A percentile compares a stretch with the other conserved stretches of the same genome.
Evolutionary conservation across 108 stramenopile genomes (phyloP).

Genomic region (Skeletonema menzelii): DNA sequence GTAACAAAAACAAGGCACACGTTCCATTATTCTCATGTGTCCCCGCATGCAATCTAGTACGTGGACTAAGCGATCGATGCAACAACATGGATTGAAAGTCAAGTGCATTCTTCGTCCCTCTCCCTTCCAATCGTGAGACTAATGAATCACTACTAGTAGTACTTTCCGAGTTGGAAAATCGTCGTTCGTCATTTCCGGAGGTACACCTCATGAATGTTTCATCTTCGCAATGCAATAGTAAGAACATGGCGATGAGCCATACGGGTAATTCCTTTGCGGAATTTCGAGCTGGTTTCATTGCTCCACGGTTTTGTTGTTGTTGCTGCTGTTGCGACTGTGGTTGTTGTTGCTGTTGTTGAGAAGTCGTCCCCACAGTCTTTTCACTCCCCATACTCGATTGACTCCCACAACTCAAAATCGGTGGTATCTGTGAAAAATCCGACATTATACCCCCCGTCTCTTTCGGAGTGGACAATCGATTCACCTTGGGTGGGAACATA

Average conservation of each 20-base stretch:
- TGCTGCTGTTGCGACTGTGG: not conserved
- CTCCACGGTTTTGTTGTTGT: not conserved
- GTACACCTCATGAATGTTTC: constrained; percentile 68
- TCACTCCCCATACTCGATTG: constrained; percentile 79
- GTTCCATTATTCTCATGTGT: constrained; percentile 78
- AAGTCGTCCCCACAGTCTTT: constrained; percentile 19
- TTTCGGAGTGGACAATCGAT: not conserved
- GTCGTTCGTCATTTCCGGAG: constrained; percentile 72
- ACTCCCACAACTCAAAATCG: constrained; percentile 82
- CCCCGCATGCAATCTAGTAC: constrained; percentile 70
- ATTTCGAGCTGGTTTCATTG: constrained; percentile 46
- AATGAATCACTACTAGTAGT: too few relatives aligned
- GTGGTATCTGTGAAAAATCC: constrained; percentile 60
- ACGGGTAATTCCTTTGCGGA: constrained; percentile 86
- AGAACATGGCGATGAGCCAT: constrained; percentile 83
- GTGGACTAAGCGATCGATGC: constrained; percentile 27
- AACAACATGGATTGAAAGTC: constrained; percentile 64
- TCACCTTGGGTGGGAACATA: not conserved
- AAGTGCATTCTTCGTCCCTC: constrained; percentile 26
- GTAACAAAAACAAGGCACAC: constrained; percentile 71
- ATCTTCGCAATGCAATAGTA: constrained; percentile 84
- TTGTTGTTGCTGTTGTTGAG: not conserved
- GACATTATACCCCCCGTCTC: not conserved
- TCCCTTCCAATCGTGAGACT: not conserved
- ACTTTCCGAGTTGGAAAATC: constrained; percentile 48